These are phyloP conservation scores for Aspergillus proliferans DNA, from an alignment of 2,329 filamentous ascomycete genomes.

Conservation along the genomic window DNA sequence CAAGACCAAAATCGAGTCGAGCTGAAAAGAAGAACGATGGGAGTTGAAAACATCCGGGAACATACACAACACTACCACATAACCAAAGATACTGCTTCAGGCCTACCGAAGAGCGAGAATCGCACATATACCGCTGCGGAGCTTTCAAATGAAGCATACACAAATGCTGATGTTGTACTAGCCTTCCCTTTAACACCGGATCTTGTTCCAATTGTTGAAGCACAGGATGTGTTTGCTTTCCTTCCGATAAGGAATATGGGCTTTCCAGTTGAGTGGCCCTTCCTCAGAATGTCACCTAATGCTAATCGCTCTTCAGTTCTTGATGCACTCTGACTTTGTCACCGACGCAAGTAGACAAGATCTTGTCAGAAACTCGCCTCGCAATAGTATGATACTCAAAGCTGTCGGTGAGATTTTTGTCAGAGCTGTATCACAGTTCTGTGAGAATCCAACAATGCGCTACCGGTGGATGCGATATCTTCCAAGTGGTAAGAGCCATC, in stretches of 20 bases:
- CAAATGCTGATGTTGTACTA: slow-evolving; percentile 35
- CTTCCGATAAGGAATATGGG: slow-evolving; percentile 39
- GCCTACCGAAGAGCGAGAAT: slow-evolving; percentile 16
- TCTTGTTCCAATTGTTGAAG: slow-evolving; percentile 29
- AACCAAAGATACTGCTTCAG: slow-evolving; percentile 19
- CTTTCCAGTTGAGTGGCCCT: slow-evolving; percentile 33
- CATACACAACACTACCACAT: slow-evolving; percentile 19
- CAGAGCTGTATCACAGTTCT: slow-evolving; percentile 35
- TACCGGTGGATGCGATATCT: slow-evolving; percentile 46
- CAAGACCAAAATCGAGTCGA: neutral
- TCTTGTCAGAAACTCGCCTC: slow-evolving; percentile 19
- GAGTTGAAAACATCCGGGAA: neutral
- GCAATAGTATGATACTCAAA: slow-evolving; percentile 34
- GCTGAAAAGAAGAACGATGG: neutral
- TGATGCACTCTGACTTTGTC: slow-evolving; percentile 49
- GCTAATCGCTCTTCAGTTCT: slow-evolving; percentile 29
- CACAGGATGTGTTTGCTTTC: slow-evolving; percentile 44
- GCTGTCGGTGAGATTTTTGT: slow-evolving; percentile 37
- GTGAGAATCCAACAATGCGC: slow-evolving; percentile 29
- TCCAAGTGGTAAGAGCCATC: slow-evolving; percentile 18
- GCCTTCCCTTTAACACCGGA: slow-evolving; percentile 41
- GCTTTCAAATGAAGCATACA: neutral
- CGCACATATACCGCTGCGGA: slow-evolving; percentile 4
- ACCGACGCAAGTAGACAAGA: slow-evolving; percentile 43
- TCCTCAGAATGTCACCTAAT: neutral